These are phyloP conservation scores for Trypanosoma cruzi DNA, from an alignment of 208 protist species.

Conservation along the genomic window DNA sequence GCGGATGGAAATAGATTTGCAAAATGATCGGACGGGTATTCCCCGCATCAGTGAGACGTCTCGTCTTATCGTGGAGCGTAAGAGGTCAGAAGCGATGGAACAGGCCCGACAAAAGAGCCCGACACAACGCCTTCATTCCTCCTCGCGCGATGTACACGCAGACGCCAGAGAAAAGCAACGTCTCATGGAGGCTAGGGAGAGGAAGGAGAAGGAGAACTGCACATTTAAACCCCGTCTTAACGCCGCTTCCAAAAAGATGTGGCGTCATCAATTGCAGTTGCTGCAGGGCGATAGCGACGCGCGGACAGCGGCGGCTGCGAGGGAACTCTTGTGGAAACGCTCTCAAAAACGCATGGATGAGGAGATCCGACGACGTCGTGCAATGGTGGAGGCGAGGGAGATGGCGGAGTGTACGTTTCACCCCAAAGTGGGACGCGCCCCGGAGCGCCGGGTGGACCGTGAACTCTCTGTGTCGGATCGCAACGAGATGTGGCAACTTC, in stretches of 20 bases:
- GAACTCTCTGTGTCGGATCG: conserved; percentile 47
- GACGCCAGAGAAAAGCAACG: neutral
- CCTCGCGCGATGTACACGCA: neutral
- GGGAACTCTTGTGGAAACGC: conserved; percentile 62
- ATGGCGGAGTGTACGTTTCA: conserved; percentile 67
- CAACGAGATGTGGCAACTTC: conserved; percentile 34
- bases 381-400: conserved; percentile 32
- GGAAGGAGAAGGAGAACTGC: conserved; percentile 34
- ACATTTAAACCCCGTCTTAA: conserved; percentile 62
- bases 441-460: conserved; percentile 33
- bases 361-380: conserved; percentile 31
- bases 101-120: conserved; percentile 7
- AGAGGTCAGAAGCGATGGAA: conserved; percentile 24
- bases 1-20: neutral
- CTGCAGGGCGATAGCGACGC: conserved; percentile 47
- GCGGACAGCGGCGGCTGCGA: conserved; percentile 40
- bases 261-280: conserved; percentile 44
- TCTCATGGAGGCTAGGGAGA: neutral
- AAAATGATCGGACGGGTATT: conserved; percentile 20
- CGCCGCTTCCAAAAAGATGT: conserved; percentile 46
- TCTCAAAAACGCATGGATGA: conserved; percentile 51
- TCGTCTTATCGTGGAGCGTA: conserved; percentile 46
- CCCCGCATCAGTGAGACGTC: conserved; percentile 47
- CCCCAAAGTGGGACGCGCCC: conserved; percentile 54
- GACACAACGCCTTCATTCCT: conserved; percentile 9